Evolutionary conservation across 2,329 filamentous ascomycete species (phyloP), one percentile per base, ranked within the genome.

Genomic region (Calonectria honghensis): DNA sequence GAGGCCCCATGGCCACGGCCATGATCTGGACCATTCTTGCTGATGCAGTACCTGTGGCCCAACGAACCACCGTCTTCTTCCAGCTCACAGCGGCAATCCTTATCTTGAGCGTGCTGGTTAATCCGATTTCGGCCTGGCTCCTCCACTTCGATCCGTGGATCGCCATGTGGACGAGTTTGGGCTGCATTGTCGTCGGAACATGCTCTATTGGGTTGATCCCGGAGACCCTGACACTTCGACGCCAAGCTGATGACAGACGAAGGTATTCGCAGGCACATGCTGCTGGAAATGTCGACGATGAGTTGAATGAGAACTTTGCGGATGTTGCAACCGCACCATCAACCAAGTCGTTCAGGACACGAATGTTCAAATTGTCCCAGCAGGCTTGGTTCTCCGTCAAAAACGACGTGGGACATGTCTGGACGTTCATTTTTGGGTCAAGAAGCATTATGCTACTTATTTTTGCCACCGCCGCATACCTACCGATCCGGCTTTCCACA

Each of bases 11-110:
- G 73, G 80, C 84, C 0, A 75, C 77, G 2, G 87, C 87, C 66
- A 88, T 89, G 86, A 71, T 87, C 9, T 89, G 84, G 79, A 89
- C 88, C 10, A 83, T 86, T 48, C 72, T 88, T 16, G 84, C 86
- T n/a, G 88, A 89, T 68, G 85, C 87, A 1, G 80, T 86, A 0
- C 86, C 86, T 0, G 79, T 85, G 0, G 81, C 79, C 0, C 81
- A 84, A 59, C 74, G 86, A 64, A 86, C 88, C 6, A 81, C 83
- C 11, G 80, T 84, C 39, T 89, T 87, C 76, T 88, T 87, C 76
- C 83, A 81, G n/a, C 66, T 88, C 4, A 75, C 78, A 4, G 84
- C 87, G 10, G 72, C 84, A 1, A 84, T 83, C 14, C 81, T 88
- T 3, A 74, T 83, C 39, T 82, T 87, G n/a, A 83, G 84, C 39